A percentile compares a stretch with the other conserved stretches of the same genome.
Conservation (phyloP, 2,329 filamentous ascomycete genomes). For the Ophiocordyceps camponoti-saundersi region DNA sequence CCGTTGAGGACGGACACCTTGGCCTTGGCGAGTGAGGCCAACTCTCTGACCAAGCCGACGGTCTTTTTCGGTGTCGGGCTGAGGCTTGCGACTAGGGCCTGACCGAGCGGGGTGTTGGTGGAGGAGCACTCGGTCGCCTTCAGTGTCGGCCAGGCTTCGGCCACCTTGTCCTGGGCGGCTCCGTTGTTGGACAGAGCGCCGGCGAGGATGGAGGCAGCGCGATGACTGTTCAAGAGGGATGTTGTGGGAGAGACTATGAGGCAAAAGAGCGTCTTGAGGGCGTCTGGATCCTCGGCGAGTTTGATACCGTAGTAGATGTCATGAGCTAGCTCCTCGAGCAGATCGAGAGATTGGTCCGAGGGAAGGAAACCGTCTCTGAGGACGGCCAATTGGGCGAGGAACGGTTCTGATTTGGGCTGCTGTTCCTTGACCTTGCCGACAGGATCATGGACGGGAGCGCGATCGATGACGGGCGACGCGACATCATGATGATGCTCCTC, state of each 20-base stretch:
- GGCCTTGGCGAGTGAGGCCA: slow-evolving; percentile 15
- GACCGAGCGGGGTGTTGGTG: slow-evolving; percentile 13
- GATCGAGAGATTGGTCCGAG: slow-evolving; percentile 34
- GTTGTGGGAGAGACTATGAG: slow-evolving; percentile 20
- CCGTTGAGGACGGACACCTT: slow-evolving; percentile 35
- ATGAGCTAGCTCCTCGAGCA: slow-evolving; percentile 46
- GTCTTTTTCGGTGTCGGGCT: slow-evolving; percentile 11
- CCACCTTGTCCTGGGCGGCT: slow-evolving; percentile 35
- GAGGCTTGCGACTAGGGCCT: slow-evolving; percentile 23
- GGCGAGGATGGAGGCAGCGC: slow-evolving; percentile 40
- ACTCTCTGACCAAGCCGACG: slow-evolving; percentile 7
- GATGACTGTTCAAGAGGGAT: slow-evolving; percentile 23
- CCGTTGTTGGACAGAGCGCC: slow-evolving; percentile 49
- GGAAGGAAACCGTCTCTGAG: slow-evolving; percentile 26
- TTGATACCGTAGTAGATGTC: slow-evolving; percentile 55
- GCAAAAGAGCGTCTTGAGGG: slow-evolving; percentile 38
- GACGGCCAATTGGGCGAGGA: slow-evolving; percentile 25
- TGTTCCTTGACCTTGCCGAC: slow-evolving; percentile 41
- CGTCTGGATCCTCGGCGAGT: slow-evolving; percentile 36
- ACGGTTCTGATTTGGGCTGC: slow-evolving; percentile 11
- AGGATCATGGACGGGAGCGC: slow-evolving; percentile 39
- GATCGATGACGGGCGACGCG: slow-evolving; percentile 22
- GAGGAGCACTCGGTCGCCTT: slow-evolving; percentile 19
- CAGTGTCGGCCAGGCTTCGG: slow-evolving; percentile 27
- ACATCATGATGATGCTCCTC: slow-evolving; percentile 10